These are phyloP conservation scores for Phytopythium chamaehyphon DNA, from an alignment of 352 stramenopile genomes.

Conservation along the genomic window DNA sequence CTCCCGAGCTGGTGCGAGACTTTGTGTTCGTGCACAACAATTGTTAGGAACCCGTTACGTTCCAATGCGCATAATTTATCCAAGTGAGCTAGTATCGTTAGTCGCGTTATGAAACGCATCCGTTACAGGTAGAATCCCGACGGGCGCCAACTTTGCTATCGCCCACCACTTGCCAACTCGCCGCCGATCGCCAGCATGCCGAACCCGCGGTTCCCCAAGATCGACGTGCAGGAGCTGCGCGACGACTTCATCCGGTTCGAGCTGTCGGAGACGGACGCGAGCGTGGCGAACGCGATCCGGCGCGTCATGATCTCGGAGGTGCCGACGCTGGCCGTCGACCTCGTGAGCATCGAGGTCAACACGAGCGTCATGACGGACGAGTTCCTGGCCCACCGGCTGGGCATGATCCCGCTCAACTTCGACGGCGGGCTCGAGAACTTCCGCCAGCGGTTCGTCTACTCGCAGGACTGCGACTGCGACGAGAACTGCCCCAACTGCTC, in stretches of 20 bases:
- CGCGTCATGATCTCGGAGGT: constrained; percentile 98
- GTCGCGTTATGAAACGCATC: no score
- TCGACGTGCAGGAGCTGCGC: constrained; percentile 93
- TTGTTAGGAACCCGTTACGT: constrained; percentile 16
- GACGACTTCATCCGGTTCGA: constrained; percentile 97
- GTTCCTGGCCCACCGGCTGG: constrained; percentile 97
- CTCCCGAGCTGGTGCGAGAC: constrained; percentile 38
- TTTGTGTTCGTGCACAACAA: constrained; percentile 49
- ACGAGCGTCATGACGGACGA: constrained; percentile 98
- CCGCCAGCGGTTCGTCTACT: constrained; percentile 88
- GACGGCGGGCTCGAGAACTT: constrained; percentile 86
- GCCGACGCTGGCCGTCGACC: constrained; percentile 97
- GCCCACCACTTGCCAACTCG: background rate
- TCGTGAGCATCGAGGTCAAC: constrained; percentile 98
- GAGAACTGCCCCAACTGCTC: constrained; percentile 96
- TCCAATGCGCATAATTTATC: no score
- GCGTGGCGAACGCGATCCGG: constrained; percentile 96
- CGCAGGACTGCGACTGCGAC: constrained; percentile 90
- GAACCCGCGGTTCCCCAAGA: constrained; percentile 90
- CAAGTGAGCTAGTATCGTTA: no score
- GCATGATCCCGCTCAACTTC: constrained; percentile 95
- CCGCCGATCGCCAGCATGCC: constrained; percentile 44
- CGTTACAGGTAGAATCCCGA: no score
- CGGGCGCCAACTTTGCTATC: no score
- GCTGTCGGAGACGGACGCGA: constrained; percentile 95